Evolutionary conservation across 768 basidiomycete genomes (phyloP), one percentile per base, ranked within the genome.

Genomic region (Phlebiopsis flavidoalba): DNA sequence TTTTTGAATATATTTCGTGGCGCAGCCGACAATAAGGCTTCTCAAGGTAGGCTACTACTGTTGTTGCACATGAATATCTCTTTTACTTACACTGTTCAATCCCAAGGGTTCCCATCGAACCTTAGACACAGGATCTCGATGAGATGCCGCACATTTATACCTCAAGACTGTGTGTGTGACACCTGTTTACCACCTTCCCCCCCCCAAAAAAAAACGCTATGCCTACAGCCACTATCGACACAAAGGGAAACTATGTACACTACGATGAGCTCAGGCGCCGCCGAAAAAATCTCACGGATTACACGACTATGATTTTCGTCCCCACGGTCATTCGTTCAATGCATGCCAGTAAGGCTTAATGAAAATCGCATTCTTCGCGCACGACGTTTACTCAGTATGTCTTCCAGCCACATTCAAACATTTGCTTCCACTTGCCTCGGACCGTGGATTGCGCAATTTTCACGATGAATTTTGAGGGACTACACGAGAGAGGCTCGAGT

Each of bases 401-500:
- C 24, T 6, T 14, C 5, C 33, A 70, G 69, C 55, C 5, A 65
- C 60, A 8, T 71, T 66, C 60, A 57, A 40, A 8, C 65, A 57
- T 10, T 59, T 71, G 51, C 26, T 69, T 22, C 65, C 66, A 3
- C 47, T 65, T 24, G 67, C 71, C 0, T 40, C 59, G 4, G 8
- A 53, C 6, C 24, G 60, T 48, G 64, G 66, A 19, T 36, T 70
- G 0, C 69, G 72, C n/a, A n/a, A 43, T 72, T 51, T 63, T 73
- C 26, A 46, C 61, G 11, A 35, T 70, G 2, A 71, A 67, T 50
- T 57, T n/a, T 66, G 31, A 67, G 72, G 14, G 72, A 70, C 63
- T 72, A 70, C 51, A n/a, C n/a, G n/a, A n/a, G n/a, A 66, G 64
- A 0, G 66, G 70, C 14, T 66, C 72, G 3, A 58, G 50, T n/a